phyloP scores from a whole-genome alignment of 768 basidiomycete genomes.

The Peribolospora baueri region DNA sequence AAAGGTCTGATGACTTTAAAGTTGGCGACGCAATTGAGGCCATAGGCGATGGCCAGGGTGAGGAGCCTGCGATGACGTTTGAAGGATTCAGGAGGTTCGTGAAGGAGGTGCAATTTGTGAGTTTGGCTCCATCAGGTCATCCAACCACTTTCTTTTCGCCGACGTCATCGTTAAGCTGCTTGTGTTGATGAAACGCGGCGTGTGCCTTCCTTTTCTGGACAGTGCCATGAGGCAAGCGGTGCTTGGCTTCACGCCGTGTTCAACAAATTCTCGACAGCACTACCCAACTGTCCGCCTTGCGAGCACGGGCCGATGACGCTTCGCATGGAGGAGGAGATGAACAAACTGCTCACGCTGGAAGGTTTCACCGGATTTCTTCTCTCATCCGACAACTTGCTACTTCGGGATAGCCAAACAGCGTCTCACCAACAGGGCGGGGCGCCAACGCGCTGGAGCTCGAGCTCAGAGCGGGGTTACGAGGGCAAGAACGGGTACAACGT shows the following conservation, averaged over 20 bases:
- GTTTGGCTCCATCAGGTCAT: constrained; percentile 20
- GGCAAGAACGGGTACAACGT: constrained; percentile 16
- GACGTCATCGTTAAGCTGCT: background rate
- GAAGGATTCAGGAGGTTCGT: constrained; percentile 30
- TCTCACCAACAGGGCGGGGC: constrained; percentile 21
- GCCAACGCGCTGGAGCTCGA: too few species aligned
- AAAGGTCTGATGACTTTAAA: too few species aligned
- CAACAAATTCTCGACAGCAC: constrained; percentile 11
- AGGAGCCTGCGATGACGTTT: constrained; percentile 21
- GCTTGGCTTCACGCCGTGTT: constrained; percentile 1
- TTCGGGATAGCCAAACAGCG: constrained; percentile 20
- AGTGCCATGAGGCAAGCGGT: background rate
- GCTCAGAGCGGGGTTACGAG: too few species aligned
- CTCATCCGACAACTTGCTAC: constrained; percentile 48
- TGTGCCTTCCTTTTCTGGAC: background rate
- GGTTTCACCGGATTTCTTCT: constrained; percentile 55
- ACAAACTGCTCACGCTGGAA: constrained; percentile 27
- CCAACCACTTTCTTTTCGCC: constrained; percentile 17
- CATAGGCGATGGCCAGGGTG: background rate
- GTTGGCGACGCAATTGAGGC: too few species aligned
- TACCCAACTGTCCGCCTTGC: constrained; percentile 4
- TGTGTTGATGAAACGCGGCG: too few species aligned
- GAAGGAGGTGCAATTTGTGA: constrained; percentile 29
- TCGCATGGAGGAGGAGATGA: background rate
- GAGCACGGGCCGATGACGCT: background rate